These are phyloP conservation scores for Panicum virgatum DNA, from an alignment of 202 grass and related monocot genomes.

Conservation along the genomic window DNA sequence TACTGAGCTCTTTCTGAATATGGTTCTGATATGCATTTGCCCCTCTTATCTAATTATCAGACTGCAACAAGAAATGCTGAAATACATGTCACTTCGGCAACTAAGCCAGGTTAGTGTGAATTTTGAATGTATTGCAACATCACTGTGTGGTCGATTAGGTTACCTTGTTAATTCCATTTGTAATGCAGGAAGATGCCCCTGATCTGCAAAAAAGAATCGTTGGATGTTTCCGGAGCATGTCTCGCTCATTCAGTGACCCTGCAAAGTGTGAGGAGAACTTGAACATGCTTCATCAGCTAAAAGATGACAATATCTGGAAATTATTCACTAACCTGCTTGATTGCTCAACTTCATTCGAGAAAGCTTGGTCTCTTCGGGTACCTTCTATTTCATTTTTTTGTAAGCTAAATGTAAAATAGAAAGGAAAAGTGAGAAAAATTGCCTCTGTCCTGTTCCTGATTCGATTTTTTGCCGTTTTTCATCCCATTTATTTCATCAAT, in stretches of 20 bases:
- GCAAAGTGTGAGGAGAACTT: conserved; percentile 86
- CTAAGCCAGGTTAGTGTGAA: conserved; percentile 78
- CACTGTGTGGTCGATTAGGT: conserved; percentile 28
- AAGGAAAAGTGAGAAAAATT: background rate
- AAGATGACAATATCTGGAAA: conserved; percentile 92
- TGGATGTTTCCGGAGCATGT: conserved; percentile 87
- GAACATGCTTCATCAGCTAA: conserved; percentile 83
- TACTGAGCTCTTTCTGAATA: conserved; percentile 14
- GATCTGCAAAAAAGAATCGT: conserved; percentile 82
- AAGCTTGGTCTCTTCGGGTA: conserved; percentile 91
- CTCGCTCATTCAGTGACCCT: conserved; percentile 86
- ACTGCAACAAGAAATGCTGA: conserved; percentile 98
- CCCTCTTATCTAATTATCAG: conserved; percentile 52
- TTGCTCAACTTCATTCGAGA: conserved; percentile 56
- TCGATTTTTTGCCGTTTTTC: background rate
- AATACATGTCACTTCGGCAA: conserved; percentile 89
- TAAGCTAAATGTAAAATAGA: conserved; percentile 21
- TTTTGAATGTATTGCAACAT: conserved; percentile 24
- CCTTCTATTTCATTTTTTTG: conserved; percentile 23
- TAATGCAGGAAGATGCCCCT: conserved; percentile 84
- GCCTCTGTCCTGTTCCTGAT: background rate
- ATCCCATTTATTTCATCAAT: background rate
- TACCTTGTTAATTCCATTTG: conserved; percentile 37
- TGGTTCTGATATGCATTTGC: conserved; percentile 33
- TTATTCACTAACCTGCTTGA: conserved; percentile 73